Evolutionary conservation across 148 eudicot species (phyloP), one percentile per base, ranked within the genome.

Genomic region (Cornus kousa): DNA sequence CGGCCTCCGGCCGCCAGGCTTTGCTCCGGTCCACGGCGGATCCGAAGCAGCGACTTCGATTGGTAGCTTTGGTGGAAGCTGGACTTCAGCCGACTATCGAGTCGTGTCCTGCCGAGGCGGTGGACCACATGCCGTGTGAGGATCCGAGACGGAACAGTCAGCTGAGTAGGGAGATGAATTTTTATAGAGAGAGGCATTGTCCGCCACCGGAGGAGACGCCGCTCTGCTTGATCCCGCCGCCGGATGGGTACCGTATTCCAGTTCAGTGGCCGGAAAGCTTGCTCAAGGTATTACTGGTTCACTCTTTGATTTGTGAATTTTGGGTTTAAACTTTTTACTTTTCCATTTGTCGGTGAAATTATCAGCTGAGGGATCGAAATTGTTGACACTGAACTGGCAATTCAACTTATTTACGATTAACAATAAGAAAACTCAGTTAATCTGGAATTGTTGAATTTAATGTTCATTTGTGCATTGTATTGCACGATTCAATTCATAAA

Each of bases 101-200:
- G 46, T 31, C 81, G 16, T 95, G 98, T 71, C 85, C 93, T 1
- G 86, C 89, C 0, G 98, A 93, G 8, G 86, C 65, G 62, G 96
- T 91, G 64, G 98, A 95, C 68, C 88, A 88, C 75, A 95, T 95
- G 94, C 98, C 98, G 0, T 95, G 98, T 65, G 98, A 95, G 76
- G 97, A 95, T 87, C 98, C 98, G 8, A 88, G 87, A 22, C 74
- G 97, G 40, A 93, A 89, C 67, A 88, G 93, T 62, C 85, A 79
- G 84, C 77, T 93, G 13, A 95, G 98, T 75, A 86, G 98, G 68
- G 97, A 90, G 17, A 95, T 95, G 98, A 95, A 95, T 57, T 95
- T 72, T 59, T 93, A 93, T 46, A 77, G 98, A 72, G 98, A 95
- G 62, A 82, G 98, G 75, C 98, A 95, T 86, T 95, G 98, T 59